phyloP scores from a whole-genome alignment of 2,329 filamentous ascomycete species.

The Paraphaeosphaeria minitans region DNA sequence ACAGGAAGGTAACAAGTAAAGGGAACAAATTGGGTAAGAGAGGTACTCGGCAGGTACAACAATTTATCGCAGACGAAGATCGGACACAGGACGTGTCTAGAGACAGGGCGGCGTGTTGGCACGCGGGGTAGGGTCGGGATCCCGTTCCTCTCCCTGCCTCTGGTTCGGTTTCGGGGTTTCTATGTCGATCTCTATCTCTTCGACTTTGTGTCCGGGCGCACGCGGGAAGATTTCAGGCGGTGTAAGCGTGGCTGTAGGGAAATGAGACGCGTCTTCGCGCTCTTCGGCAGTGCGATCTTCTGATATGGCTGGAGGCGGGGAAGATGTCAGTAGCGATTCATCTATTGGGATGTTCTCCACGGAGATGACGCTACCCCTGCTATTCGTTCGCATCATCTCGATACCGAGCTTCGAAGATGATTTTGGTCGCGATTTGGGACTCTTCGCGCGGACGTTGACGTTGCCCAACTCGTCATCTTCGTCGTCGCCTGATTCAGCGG shows the following conservation, averaged over 20 bases:
- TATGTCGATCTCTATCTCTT: slow-evolving; percentile 44
- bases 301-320: slow-evolving; percentile 48
- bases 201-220: slow-evolving; percentile 48
- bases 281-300: slow-evolving; percentile 48
- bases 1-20: slow-evolving; percentile 15
- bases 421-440: slow-evolving; percentile 53
- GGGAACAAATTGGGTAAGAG: slow-evolving; percentile 9
- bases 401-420: slow-evolving; percentile 81
- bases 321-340: slow-evolving; percentile 42
- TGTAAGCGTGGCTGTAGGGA: slow-evolving; percentile 49
- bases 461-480: slow-evolving; percentile 88
- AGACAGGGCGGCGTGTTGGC: slow-evolving; percentile 27
- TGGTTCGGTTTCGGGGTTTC: slow-evolving; percentile 48
- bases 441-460: slow-evolving; percentile 57
- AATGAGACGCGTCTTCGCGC: slow-evolving; percentile 32
- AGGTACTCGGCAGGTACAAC: neutral
- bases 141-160: slow-evolving; percentile 36
- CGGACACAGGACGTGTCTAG: slow-evolving; percentile 10
- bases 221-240: slow-evolving; percentile 58
- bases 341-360: slow-evolving; percentile 50
- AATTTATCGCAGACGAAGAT: slow-evolving; percentile 15
- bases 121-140: slow-evolving; percentile 51
- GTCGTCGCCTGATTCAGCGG: slow-evolving; percentile 87
- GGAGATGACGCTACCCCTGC: slow-evolving; percentile 75
- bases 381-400: slow-evolving; percentile 98